Evolutionary conservation across 768 basidiomycete genomes (phyloP).

Genomic region (Psilocybe subaeruginosa): DNA sequence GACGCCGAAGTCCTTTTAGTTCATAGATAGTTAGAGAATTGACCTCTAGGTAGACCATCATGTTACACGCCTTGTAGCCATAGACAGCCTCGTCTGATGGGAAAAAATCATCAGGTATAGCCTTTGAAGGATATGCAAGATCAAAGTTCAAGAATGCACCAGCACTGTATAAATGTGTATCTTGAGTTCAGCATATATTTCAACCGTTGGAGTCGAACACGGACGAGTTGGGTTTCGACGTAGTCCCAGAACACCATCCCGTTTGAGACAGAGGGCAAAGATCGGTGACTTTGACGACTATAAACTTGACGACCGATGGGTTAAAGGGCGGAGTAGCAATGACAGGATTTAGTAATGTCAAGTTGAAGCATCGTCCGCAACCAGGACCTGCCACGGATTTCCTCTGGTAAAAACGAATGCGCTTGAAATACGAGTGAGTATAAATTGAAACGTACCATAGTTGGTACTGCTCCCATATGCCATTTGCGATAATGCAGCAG

Average conservation of each 20-base stretch:
- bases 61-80: conserved; percentile 47
- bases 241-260: conserved; percentile 77
- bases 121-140: conserved; percentile 73
- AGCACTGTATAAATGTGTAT: conserved; percentile 42
- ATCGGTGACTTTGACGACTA: conserved; percentile 82
- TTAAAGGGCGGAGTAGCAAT: conserved; percentile 69
- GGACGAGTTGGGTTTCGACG: conserved; percentile 63
- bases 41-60: background rate
- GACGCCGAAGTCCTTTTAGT: conserved; percentile 75
- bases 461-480: conserved; percentile 76
- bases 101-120: conserved; percentile 75
- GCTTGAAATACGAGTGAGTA: background rate
- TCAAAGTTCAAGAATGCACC: conserved; percentile 81
- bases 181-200: background rate
- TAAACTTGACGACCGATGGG: conserved; percentile 58
- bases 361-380: conserved; percentile 80
- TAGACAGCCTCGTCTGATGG: conserved; percentile 71
- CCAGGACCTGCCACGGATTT: conserved; percentile 50
- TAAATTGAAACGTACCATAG: conserved; percentile 44
- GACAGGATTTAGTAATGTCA: conserved; percentile 74
- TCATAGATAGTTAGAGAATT: conserved; percentile 1
- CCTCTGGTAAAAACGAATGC: conserved; percentile 8
- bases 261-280: conserved; percentile 65
- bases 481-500: conserved; percentile 79
- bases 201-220: conserved; percentile 21